Conservation (phyloP, 768 basidiomycete genomes). For the Termitomyces sp. region DNA sequence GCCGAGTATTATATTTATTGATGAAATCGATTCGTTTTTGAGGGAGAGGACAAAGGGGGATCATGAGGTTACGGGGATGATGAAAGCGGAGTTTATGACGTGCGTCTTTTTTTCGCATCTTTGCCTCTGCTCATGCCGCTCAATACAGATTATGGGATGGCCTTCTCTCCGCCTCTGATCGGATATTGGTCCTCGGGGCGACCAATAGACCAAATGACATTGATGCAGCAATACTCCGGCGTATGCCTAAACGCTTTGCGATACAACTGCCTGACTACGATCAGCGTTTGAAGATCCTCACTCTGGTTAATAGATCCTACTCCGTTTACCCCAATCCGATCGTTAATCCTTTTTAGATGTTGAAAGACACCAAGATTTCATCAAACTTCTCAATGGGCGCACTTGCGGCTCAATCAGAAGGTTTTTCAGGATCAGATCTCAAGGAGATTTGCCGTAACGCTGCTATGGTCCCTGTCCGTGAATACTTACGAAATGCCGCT, state of each 20-base stretch:
- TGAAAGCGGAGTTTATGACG: conserved; percentile 97
- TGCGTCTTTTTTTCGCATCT: conserved; percentile 26
- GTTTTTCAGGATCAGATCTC: conserved; percentile 85
- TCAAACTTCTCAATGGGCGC: conserved; percentile 52
- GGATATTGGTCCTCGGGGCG: conserved; percentile 89
- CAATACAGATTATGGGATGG: conserved; percentile 86
- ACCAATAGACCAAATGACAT: conserved; percentile 95
- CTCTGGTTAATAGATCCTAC: conserved; percentile 44
- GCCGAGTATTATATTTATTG: conserved; percentile 96
- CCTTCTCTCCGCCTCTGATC: conserved; percentile 69
- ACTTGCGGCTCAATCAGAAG: conserved; percentile 66
- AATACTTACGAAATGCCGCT: conserved; percentile 58
- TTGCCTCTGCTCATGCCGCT: neutral
- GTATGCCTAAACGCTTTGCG: conserved; percentile 97
- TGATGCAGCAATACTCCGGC: conserved; percentile 78
- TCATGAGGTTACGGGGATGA: conserved; percentile 98
- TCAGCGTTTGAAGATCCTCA: conserved; percentile 82
- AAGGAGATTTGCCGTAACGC: conserved; percentile 91
- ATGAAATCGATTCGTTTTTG: conserved; percentile 96
- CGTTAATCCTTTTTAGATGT: conserved; percentile 52
- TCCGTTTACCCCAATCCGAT: neutral
- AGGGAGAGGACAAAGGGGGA: conserved; percentile 83
- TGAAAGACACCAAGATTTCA: conserved; percentile 68
- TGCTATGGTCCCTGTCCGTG: conserved; percentile 88
- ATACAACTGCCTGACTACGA: conserved; percentile 72